Percentiles rank a stretch among this genome's conserved stretches.
phyloP scores from a whole-genome alignment of 2,329 filamentous ascomycete species.

The Beauveria sp. region DNA sequence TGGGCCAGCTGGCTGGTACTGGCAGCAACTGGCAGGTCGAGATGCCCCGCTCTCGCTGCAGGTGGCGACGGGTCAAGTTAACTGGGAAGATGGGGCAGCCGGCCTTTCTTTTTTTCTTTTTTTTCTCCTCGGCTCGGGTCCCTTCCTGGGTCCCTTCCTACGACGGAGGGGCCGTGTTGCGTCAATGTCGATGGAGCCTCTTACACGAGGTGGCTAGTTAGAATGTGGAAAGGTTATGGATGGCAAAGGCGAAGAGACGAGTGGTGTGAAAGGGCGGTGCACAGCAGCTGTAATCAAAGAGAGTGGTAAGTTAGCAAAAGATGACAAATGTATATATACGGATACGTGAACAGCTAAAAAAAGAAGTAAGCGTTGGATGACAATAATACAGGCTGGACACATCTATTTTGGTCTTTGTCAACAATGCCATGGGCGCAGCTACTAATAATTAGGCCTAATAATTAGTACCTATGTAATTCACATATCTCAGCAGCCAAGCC shows the following conservation, averaged over 20 bases:
- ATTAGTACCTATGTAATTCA: no score
- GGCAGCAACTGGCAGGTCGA: background rate
- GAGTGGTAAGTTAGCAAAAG: background rate
- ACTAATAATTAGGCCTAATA: no score
- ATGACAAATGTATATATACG: background rate
- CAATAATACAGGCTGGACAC: no score
- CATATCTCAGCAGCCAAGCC: no score
- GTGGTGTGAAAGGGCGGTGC: no score
- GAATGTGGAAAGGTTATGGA: background rate
- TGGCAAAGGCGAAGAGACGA: background rate
- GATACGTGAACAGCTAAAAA: background rate
- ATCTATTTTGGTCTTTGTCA: no score
- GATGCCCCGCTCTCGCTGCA: slow-evolving; percentile 5
- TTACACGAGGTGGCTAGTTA: slow-evolving; percentile 6
- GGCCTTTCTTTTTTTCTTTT: background rate
- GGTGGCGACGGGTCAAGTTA: background rate
- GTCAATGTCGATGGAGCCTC: slow-evolving; percentile 2
- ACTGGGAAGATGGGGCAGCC: background rate
- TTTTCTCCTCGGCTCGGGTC: background rate
- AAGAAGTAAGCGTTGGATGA: no score
- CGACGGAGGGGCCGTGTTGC: slow-evolving; percentile 1
- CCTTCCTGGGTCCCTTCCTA: background rate
- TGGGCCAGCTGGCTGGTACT: background rate
- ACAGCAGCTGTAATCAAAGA: background rate
- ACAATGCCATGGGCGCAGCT: no score